These are phyloP conservation scores for Lentinus tigrinus DNA, from an alignment of 768 basidiomycete genomes.

Conservation along the genomic window DNA sequence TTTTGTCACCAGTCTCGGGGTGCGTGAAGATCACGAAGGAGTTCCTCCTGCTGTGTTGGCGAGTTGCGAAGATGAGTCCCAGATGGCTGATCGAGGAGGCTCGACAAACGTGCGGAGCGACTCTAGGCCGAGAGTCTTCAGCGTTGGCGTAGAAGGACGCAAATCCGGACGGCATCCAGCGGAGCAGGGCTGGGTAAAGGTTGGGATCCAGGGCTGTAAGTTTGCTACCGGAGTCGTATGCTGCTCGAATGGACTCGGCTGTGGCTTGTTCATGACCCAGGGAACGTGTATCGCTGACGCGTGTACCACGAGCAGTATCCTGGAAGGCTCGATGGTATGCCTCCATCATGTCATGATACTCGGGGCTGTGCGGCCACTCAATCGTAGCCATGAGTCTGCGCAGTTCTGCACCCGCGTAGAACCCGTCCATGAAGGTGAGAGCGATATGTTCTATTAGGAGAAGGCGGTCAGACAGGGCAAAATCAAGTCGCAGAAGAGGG, in stretches of 20 bases:
- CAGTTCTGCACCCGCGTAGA: no score
- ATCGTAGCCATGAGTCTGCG: no score
- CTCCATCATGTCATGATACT: no score
- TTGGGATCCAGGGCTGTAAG: not conserved
- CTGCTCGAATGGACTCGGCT: not conserved
- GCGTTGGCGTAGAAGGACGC: not conserved
- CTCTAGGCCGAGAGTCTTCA: no score
- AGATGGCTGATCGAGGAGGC: not conserved
- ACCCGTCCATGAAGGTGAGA: not conserved
- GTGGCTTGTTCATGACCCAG: no score
- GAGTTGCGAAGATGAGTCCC: not conserved
- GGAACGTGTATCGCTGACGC: not conserved
- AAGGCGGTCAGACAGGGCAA: not conserved
- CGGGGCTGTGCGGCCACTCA: no score
- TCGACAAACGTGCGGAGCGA: not conserved
- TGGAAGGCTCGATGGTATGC: no score
- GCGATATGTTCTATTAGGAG: not conserved
- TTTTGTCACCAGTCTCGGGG: not conserved
- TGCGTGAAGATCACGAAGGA: slow-evolving; percentile 1
- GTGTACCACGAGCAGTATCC: not conserved
- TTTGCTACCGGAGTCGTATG: not conserved
- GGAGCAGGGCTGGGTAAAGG: not conserved
- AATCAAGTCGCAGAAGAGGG: not conserved
- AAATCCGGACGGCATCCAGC: not conserved
- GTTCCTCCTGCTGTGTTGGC: not conserved